Conservation (phyloP, 495 filamentous ascomycete species). For the Podospora comata region DNA sequence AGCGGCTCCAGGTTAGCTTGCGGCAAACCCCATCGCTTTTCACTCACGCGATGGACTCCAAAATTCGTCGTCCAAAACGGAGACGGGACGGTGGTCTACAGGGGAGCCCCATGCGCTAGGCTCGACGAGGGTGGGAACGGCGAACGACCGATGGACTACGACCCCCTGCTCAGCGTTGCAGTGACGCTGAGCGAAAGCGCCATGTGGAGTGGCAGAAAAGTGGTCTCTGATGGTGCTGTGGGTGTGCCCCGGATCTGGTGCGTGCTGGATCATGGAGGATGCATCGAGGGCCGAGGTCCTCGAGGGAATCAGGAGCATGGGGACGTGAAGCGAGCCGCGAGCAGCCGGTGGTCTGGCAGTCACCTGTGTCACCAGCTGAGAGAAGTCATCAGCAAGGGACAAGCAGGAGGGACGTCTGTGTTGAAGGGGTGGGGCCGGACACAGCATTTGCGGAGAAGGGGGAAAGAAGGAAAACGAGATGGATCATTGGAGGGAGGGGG, state of each 20-base stretch:
- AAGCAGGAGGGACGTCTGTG: not conserved
- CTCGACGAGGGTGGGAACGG: not conserved
- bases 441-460: slow-evolving; percentile 12
- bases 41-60: not conserved
- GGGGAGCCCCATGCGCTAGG: slow-evolving; percentile 15
- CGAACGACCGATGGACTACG: not conserved
- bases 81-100: slow-evolving; percentile 14
- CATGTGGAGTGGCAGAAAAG: slow-evolving; percentile 25
- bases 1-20: not conserved
- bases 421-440: not conserved
- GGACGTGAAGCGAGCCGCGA: slow-evolving; percentile 13
- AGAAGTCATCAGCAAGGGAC: not conserved
- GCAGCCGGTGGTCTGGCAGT: not conserved
- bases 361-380: slow-evolving; percentile 1
- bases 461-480: slow-evolving; percentile 12
- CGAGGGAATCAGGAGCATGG: not conserved
- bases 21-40: not conserved
- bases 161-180: slow-evolving; percentile 24
- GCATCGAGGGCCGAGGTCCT: slow-evolving; percentile 4
- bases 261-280: not conserved
- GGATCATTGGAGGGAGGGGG: slow-evolving; percentile 1
- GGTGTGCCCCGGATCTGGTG: not conserved
- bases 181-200: slow-evolving; percentile 13
- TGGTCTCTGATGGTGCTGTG: slow-evolving; percentile 19
- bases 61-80: slow-evolving; percentile 12